Percentiles rank a stretch among this genome's conserved stretches.
Evolutionary conservation across 2,329 filamentous ascomycete species (phyloP).

Genomic region (Cucurbitaria berberidis): DNA sequence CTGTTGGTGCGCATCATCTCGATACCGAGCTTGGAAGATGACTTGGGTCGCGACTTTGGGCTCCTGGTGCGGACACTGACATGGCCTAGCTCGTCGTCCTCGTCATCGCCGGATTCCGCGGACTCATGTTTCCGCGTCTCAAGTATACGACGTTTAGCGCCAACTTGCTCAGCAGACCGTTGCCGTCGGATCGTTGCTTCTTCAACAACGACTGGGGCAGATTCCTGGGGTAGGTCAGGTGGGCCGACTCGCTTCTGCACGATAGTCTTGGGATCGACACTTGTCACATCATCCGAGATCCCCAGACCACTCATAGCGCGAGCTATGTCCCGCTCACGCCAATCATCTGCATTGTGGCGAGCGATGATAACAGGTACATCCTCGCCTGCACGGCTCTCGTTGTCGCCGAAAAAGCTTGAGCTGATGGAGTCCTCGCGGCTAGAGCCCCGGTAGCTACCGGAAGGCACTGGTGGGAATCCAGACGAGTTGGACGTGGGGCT

Average conservation of each 20-base stretch:
- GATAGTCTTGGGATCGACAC: slow-evolving; percentile 41
- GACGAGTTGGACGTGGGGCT: slow-evolving; percentile 83
- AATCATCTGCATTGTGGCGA: slow-evolving; percentile 76
- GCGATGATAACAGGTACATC: slow-evolving; percentile 78
- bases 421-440: slow-evolving; percentile 89
- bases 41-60: slow-evolving; percentile 54
- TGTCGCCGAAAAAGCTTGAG: slow-evolving; percentile 86
- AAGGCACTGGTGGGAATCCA: slow-evolving; percentile 72
- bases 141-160: slow-evolving; percentile 74
- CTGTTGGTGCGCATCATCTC: slow-evolving; percentile 99
- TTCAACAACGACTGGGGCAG: slow-evolving; percentile 66
- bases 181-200: slow-evolving; percentile 60
- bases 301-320: slow-evolving; percentile 69
- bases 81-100: slow-evolving; percentile 85
- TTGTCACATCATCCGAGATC: slow-evolving; percentile 69
- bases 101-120: slow-evolving; percentile 89
- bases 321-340: slow-evolving; percentile 66
- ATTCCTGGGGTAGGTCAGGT: slow-evolving; percentile 51
- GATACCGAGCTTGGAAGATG: slow-evolving; percentile 81
- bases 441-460: slow-evolving; percentile 77
- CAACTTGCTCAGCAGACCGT: slow-evolving; percentile 75
- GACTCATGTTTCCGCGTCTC: slow-evolving; percentile 77
- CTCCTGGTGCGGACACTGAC: slow-evolving; percentile 58
- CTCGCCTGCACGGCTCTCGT: slow-evolving; percentile 75
- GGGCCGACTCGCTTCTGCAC: slow-evolving; percentile 42